These are phyloP conservation scores for Ophiosphaerella korrae DNA, from an alignment of 2,329 filamentous ascomycete genomes.

Conservation along the genomic window DNA sequence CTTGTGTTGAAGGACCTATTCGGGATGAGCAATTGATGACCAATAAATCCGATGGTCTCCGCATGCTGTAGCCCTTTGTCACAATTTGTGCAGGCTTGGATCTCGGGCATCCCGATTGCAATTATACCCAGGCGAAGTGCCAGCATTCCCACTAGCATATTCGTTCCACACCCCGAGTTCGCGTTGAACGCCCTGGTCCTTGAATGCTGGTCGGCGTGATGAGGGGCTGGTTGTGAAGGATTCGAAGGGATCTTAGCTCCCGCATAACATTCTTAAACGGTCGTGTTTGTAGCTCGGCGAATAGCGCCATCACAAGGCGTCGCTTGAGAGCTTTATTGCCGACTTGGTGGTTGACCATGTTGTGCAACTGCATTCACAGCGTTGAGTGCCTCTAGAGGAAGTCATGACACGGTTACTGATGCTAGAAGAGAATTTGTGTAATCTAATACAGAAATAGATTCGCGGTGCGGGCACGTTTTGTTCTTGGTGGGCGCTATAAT, in stretches of 20 bases:
- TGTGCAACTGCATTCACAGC: constrained; percentile 2
- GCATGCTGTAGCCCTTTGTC: too few species aligned
- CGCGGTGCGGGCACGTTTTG: not conserved
- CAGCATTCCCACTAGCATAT: not conserved
- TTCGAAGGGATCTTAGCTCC: constrained; percentile 15
- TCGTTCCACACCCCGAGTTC: not conserved
- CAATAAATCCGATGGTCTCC: not conserved
- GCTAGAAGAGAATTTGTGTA: not conserved
- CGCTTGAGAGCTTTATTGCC: constrained; percentile 2
- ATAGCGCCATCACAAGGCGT: constrained; percentile 8
- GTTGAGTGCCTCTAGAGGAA: not conserved
- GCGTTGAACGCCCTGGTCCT: constrained; percentile 10
- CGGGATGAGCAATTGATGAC: too few species aligned
- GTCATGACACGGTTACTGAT: not conserved
- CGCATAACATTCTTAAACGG: constrained; percentile 11
- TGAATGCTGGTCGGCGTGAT: constrained; percentile 7
- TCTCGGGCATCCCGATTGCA: too few species aligned
- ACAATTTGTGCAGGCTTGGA: too few species aligned
- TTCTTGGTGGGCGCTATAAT: not conserved
- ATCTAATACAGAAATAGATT: not conserved
- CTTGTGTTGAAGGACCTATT: not conserved
- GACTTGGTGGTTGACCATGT: not conserved
- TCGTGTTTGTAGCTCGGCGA: constrained; percentile 11
- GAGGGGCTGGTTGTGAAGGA: constrained; percentile 14
- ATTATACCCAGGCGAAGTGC: too few species aligned